Evolutionary conservation across 2,329 filamentous ascomycete genomes (phyloP).

Genomic region (Ophiostoma australiae): DNA sequence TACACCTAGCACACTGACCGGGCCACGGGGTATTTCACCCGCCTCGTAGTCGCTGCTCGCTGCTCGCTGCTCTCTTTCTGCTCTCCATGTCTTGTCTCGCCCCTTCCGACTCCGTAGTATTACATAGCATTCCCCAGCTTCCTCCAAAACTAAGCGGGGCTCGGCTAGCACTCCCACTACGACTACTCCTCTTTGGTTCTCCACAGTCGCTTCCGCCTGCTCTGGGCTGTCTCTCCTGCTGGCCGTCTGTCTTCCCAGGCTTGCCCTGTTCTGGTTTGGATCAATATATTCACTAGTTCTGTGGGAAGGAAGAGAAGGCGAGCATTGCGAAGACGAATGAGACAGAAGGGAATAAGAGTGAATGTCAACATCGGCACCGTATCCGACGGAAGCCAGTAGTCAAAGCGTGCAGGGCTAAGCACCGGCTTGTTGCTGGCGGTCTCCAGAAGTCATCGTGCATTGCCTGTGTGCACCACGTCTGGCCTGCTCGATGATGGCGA

Average conservation of each 20-base stretch:
- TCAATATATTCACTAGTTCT: too few species aligned
- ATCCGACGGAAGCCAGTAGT: neutral
- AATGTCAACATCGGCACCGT: neutral
- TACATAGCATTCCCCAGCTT: neutral
- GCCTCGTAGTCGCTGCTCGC: neutral
- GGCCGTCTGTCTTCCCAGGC: neutral
- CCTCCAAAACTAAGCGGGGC: neutral
- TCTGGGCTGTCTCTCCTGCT: neutral
- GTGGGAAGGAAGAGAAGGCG: too few species aligned
- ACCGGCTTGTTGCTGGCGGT: slow-evolving; percentile 1
- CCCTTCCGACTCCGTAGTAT: neutral
- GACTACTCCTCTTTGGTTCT: neutral
- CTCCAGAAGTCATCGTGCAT: neutral
- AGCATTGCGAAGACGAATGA: too few species aligned
- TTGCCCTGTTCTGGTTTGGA: neutral
- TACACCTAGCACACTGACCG: neutral
- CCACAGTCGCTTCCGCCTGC: neutral
- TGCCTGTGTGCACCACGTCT: too few species aligned
- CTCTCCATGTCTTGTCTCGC: neutral
- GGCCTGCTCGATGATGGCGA: too few species aligned
- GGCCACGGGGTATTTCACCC: neutral
- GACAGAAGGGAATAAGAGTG: neutral
- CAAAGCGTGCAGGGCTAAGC: neutral
- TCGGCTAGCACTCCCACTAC: neutral
- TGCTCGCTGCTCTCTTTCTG: neutral